Base-by-base conservation (phyloP, 2,329 filamentous ascomycete genomes). In the Mycosphaerelloides madeirae region DNA sequence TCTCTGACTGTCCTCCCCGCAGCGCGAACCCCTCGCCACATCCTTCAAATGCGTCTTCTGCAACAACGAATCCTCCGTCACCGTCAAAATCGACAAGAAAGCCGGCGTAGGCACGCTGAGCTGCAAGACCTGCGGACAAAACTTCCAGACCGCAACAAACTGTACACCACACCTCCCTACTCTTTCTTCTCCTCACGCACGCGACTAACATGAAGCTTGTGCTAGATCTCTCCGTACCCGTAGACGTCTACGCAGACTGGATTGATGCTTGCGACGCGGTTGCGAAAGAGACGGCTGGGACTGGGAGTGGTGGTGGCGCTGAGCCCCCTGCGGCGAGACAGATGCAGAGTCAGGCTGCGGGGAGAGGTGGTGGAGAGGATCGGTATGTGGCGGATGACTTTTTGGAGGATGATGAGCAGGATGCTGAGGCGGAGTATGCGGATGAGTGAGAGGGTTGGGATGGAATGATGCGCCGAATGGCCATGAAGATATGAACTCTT, bases 221-320 rank as follows among this genome's bases (percentile, higher is more conserved):
- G n/a, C 11, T 50, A 95, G 88, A 94, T 66, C 81, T 97, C 19
- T 94, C 87, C 19, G 87, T 86, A 12, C 80, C 88, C 0, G 89
- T 98, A 36, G 93, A 98, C 64, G 91, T 98, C 6, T 98, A 98
- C 64, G 87, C 87, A 28, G 93, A 97, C 67, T 98, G 93, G 93
- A 87, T 98, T 52, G 93, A 98, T 69, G 93, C 93, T n/a, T 86
- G 83, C 63, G 84, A 87, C 62, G 75, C 79, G 5, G 83, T 86
- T 38, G 82, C 82, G 13, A 83, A 85, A 60, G 75, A 81, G 14
- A 69, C 66, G 12, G 66, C 62, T 16, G 60, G 57, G 14, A 61
- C 46, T 22, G n/a, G n/a, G 22, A 25, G 22, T 9, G 49, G 50
- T 29, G 49, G 14, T 20, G 20, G 33, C n/a, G 38, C 38, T 16